Base-by-base conservation (phyloP, 2,329 filamentous ascomycete species). In the Ceratocystis alfenasii region DNA sequence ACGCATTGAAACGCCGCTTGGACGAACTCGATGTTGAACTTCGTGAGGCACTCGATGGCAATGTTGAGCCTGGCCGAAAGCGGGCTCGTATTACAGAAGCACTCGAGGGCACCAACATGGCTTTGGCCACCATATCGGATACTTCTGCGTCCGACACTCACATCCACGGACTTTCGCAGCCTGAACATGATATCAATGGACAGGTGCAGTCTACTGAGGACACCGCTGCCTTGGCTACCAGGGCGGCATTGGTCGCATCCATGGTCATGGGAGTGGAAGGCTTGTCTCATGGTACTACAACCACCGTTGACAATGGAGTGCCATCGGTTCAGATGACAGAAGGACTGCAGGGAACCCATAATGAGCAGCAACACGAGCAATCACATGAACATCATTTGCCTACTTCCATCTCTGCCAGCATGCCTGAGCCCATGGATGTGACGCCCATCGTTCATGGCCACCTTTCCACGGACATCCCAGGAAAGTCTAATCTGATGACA, bases 1-100 rank as follows among this genome's bases (percentile, higher is more conserved):
- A 90, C 67, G 88, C 87, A 66, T 80, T 95, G 46, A 95, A 95
- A 76, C 83, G 88, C 63, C 85, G 88, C 63, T 78, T 95, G n/a
- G 87, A 89, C 66, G 89, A 95, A 70, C 78, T 91, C 55, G 88
- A 93, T 72, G 79, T 81, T 46, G 82, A 84, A 73, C 73, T 81
- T 10, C 74, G 64, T 7, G 66, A 65, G 20, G 25, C 57, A 5
- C 53, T 59, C 1, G 78, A 77, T 64, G 75, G 71, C 5, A 74
- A 65, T 15, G 64, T 65, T 8, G 60, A 68, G 15, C 65, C 66
- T 3, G 62, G 62, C 6, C 44, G 64, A 20, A 68, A 68, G 60
- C 62, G 45, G n/a, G 45, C 66, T 45, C 66, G 66, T 5, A 30
- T 68, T 48, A 22, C 64, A 76, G 30, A 74, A 68, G 53, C 75